phyloP scores from a whole-genome alignment of 148 eudicot species.

The Talinum fruticosum region DNA sequence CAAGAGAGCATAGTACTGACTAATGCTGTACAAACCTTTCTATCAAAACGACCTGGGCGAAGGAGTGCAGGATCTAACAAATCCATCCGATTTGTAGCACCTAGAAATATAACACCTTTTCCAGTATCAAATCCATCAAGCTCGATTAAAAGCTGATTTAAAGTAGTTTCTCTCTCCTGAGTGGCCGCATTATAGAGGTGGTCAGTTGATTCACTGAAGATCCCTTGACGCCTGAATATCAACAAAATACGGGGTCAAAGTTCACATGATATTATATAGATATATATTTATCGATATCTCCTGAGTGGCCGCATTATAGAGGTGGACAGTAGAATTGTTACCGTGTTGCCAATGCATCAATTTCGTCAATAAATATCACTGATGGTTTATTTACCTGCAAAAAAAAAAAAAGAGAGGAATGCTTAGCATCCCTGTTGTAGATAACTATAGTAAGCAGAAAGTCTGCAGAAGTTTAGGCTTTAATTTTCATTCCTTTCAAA shows the following conservation, averaged over 20 bases:
- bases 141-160: constrained; percentile 89
- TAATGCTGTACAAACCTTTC: constrained; percentile 55
- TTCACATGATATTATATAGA: not conserved
- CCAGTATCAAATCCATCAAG: constrained; percentile 98
- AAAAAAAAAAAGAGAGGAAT: not conserved
- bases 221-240: constrained; percentile 74
- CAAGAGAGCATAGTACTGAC: not conserved
- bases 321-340: constrained; percentile 25
- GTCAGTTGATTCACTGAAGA: constrained; percentile 48
- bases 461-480: not conserved
- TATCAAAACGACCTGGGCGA: constrained; percentile 98
- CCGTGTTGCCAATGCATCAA: constrained; percentile 92
- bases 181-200: constrained; percentile 73
- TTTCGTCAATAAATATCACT: constrained; percentile 92
- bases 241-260: constrained; percentile 4
- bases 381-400: constrained; percentile 90
- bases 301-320: too few relatives aligned
- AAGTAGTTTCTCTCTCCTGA: constrained; percentile 93
- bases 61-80: constrained; percentile 95
- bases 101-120: constrained; percentile 93
- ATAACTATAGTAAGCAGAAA: not conserved
- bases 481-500: not conserved
- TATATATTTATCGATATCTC: constrained; percentile 7
- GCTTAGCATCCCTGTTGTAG: not conserved
- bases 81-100: constrained; percentile 94